Evolutionary conservation across 2,329 filamentous ascomycete species (phyloP).

Genomic region (Fusarium cyanostomum): DNA sequence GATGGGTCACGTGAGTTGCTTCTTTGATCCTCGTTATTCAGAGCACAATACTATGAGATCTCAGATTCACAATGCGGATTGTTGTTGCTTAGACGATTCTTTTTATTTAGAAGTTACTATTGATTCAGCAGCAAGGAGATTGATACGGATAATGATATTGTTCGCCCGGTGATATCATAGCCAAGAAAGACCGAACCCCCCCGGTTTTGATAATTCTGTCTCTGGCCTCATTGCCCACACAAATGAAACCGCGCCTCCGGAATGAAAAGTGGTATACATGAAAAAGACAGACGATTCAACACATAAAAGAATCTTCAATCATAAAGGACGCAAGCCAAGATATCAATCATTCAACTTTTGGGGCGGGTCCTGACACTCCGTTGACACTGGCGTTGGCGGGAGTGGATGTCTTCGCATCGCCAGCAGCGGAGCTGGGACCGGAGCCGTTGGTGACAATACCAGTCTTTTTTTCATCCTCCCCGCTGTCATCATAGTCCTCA

Average conservation of each 20-base stretch:
- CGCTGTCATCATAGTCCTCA: slow-evolving; percentile 96
- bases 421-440: slow-evolving; percentile 58
- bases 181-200: slow-evolving; percentile 43
- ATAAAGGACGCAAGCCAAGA: slow-evolving; percentile 24
- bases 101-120: slow-evolving; percentile 23
- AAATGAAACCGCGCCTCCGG: slow-evolving; percentile 32
- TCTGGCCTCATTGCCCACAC: slow-evolving; percentile 28
- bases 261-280: slow-evolving; percentile 37
- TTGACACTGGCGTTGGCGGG: slow-evolving; percentile 61
- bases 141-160: slow-evolving; percentile 40
- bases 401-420: slow-evolving; percentile 61
- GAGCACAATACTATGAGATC: not conserved
- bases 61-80: too few relatives aligned
- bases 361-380: slow-evolving; percentile 50
- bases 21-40: not conserved
- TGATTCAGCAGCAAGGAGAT: slow-evolving; percentile 36
- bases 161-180: slow-evolving; percentile 43
- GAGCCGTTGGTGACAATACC: slow-evolving; percentile 54
- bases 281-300: slow-evolving; percentile 32
- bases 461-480: slow-evolving; percentile 80
- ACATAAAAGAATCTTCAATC: slow-evolving; percentile 41
- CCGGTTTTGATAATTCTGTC: slow-evolving; percentile 34
- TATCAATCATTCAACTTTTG: slow-evolving; percentile 58
- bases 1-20: slow-evolving; percentile 1
- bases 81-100: not conserved